Evolutionary conservation across 148 eudicot genomes (phyloP).

Genomic region (Dysphania ambrosioides): DNA sequence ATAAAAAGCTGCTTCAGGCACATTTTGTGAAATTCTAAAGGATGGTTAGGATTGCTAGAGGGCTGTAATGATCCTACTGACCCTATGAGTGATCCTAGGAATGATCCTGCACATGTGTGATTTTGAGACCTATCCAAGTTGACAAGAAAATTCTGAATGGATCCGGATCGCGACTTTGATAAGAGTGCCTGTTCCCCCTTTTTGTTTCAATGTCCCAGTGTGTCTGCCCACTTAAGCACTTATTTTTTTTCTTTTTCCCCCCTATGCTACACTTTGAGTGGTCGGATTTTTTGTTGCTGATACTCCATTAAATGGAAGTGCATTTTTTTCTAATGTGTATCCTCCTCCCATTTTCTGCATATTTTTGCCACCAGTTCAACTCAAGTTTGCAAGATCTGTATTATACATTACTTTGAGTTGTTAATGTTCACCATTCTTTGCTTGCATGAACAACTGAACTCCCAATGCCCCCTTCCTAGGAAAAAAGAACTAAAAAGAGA

Average conservation of each 20-base stretch:
- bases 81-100: too few relatives aligned
- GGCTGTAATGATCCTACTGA: too few relatives aligned
- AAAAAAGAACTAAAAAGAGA: neutral
- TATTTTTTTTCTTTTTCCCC: neutral
- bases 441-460: neutral
- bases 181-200: neutral
- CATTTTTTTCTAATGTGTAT: neutral
- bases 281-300: neutral
- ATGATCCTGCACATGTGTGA: too few relatives aligned
- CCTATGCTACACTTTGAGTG: neutral
- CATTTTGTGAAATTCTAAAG: too few relatives aligned
- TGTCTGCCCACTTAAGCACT: neutral
- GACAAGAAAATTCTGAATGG: too few relatives aligned
- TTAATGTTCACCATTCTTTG: neutral
- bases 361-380: neutral
- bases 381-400: neutral
- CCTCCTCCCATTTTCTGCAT: neutral
- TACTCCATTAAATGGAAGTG: neutral
- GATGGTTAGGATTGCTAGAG: too few relatives aligned
- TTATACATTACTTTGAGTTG: neutral
- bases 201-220: neutral
- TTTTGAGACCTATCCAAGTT: too few relatives aligned
- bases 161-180: too few relatives aligned
- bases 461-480: neutral
- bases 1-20: too few relatives aligned